Base-by-base conservation (phyloP, 192 early-diverging fungal genomes). In the Coemansia sp. region DNA sequence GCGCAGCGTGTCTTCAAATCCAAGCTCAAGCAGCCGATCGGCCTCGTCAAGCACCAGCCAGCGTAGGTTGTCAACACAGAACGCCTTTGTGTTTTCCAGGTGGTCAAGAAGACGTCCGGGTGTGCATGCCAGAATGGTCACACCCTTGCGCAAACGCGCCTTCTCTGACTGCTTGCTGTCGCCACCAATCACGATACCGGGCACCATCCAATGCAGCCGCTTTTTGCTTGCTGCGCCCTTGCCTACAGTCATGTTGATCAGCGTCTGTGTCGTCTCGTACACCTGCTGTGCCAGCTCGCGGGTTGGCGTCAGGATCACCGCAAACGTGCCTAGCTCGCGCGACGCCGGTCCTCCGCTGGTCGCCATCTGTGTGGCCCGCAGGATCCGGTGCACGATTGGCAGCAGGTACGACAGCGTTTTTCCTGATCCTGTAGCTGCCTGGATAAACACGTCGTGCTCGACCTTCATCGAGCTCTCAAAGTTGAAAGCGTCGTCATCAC, bases 11-110 rank as follows among this genome's bases (percentile, higher is more conserved):
- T 90, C 87, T 51, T 90, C 88, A 52, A 92, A 98, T 1, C 98
- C 98, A 14, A 96, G 84, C 58, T 99, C 94, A 55, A 99, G 77
- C 60, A 99, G 80, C 12, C 92, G 83, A 82, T 99, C 98, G 10
- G 95, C 97, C 74, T 99, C 97, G 75, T 99, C 97, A 22, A 99
- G 78, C 3, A 99, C 92, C 23, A 99, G 64, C 97, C 97, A 99
- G 41, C 90, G 81, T 62, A 99, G 67, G 71, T 94, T 86, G 44
- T 87, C 82, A 6, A 92, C 78, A 11, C 86, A 71, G 67, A 99
- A 96, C 21, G 91, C 83, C 83, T 85, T 77, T 33, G 92, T 94
- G 63, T 84, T 91, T 63, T 90, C 84, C 48, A 94, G 55, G 62
- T 93, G 92, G 60, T 92, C 91, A 64, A 93, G 80, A 14, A 99